Conservation (phyloP, 352 stramenopile genomes). For the Pythium aphanidermatum region DNA sequence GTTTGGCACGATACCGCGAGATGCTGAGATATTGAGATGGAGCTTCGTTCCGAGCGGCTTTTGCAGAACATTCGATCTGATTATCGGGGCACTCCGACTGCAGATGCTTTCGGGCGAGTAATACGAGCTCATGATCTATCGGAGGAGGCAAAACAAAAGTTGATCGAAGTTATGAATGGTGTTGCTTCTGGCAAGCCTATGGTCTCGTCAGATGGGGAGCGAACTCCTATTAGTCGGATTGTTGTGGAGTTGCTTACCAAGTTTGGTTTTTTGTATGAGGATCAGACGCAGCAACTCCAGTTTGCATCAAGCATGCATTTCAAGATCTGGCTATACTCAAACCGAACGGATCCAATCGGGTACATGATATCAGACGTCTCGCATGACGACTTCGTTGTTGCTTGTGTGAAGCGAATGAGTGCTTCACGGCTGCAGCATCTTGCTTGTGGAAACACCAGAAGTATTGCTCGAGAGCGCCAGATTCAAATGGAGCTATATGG, state of each 20-base stretch:
- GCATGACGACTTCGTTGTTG: slow-evolving; percentile 29
- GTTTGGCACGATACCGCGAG: slow-evolving; percentile 17
- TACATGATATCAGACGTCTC: slow-evolving; percentile 23
- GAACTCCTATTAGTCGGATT: slow-evolving; percentile 18
- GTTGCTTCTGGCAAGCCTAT: slow-evolving; percentile 26
- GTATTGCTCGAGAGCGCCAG: slow-evolving; percentile 18
- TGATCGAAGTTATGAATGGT: slow-evolving; percentile 21
- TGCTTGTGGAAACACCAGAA: slow-evolving; percentile 14
- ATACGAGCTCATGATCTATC: slow-evolving; percentile 4
- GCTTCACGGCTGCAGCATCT: no score
- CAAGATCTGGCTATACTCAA: no score
- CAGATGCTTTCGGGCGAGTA: slow-evolving; percentile 19
- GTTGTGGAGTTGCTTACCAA: slow-evolving; percentile 27
- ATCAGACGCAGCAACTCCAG: no score
- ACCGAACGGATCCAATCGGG: no score
- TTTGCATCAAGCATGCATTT: no score
- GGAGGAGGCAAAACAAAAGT: slow-evolving; percentile 10
- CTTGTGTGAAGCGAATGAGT: slow-evolving; percentile 16
- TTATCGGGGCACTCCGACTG: slow-evolving; percentile 23
- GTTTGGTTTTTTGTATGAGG: no score
- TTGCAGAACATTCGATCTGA: slow-evolving; percentile 17
- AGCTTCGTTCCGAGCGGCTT: slow-evolving; percentile 18
- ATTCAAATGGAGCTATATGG: slow-evolving; percentile 28
- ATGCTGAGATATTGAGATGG: slow-evolving; percentile 10
- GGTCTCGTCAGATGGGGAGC: slow-evolving; percentile 9